A percentile compares a stretch with the other conserved stretches of the same genome.
Evolutionary conservation across 2,329 filamentous ascomycete genomes (phyloP).

Genomic region (Diplodia scrobiculata): DNA sequence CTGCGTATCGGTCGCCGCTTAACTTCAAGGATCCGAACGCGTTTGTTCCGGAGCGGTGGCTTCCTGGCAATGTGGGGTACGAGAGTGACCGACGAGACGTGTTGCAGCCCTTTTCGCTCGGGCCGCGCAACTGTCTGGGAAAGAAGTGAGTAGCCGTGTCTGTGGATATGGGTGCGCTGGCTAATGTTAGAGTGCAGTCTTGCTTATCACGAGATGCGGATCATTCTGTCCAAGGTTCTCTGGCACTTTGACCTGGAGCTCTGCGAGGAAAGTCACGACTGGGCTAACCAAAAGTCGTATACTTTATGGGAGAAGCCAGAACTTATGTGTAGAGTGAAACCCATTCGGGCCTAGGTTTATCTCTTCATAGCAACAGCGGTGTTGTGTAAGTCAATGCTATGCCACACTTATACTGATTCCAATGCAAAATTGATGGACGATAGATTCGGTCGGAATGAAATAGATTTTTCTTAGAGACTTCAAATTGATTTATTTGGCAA

Average conservation of each 20-base stretch:
- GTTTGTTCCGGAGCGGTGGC: conserved; percentile 44
- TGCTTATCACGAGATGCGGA: not conserved
- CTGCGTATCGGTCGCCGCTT: conserved; percentile 36
- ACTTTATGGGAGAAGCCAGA: not conserved
- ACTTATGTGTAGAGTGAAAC: not conserved
- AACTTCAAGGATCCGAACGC: conserved; percentile 41
- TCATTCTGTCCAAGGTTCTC: not conserved
- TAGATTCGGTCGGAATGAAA: too few relatives aligned
- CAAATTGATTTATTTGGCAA: too few relatives aligned
- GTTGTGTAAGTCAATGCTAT: too few relatives aligned
- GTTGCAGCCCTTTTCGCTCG: conserved; percentile 41
- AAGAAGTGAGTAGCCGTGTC: conserved; percentile 38
- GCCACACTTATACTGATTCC: too few relatives aligned
- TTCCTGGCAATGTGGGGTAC: conserved; percentile 33
- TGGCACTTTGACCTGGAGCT: not conserved
- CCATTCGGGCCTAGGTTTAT: not conserved
- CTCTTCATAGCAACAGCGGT: too few relatives aligned
- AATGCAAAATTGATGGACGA: too few relatives aligned
- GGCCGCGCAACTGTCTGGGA: conserved; percentile 44
- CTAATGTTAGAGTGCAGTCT: not conserved
- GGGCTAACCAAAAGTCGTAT: not conserved
- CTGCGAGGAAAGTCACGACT: not conserved
- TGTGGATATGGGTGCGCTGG: not conserved
- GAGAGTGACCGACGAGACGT: conserved; percentile 37
- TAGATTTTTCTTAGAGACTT: too few relatives aligned